These are phyloP conservation scores for Cicer bijugum DNA, from an alignment of 306 rosid genomes.

Conservation along the genomic window DNA sequence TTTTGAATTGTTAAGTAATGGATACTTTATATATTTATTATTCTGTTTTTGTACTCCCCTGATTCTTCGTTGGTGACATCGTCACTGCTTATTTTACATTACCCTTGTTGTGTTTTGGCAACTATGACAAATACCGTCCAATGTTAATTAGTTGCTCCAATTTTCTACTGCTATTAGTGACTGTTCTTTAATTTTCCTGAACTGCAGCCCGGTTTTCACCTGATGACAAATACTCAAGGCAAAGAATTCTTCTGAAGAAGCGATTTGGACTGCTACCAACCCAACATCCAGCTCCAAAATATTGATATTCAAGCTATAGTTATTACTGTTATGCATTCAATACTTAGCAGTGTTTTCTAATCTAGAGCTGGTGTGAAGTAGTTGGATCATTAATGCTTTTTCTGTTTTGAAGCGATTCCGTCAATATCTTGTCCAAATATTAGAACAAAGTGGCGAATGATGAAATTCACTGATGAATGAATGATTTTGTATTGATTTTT, in stretches of 20 bases:
- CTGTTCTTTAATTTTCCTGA: constrained; percentile 34
- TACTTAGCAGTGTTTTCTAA: constrained; percentile 14
- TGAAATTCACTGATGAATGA: constrained; percentile 18
- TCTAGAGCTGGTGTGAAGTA: constrained; percentile 14
- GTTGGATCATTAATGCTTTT: background rate
- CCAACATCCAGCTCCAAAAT: constrained; percentile 77
- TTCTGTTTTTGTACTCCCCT: background rate
- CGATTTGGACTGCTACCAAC: constrained; percentile 89
- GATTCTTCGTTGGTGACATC: background rate
- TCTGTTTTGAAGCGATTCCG: background rate
- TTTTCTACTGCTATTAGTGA: background rate
- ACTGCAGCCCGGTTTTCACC: constrained; percentile 95
- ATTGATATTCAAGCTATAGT: constrained; percentile 43
- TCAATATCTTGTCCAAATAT: background rate
- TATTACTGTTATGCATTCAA: background rate
- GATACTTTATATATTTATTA: background rate
- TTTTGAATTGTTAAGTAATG: background rate
- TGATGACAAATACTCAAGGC: constrained; percentile 82
- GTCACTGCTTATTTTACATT: background rate
- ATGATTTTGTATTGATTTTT: constrained; percentile 22
- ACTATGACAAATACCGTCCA: too few relatives aligned
- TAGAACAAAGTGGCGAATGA: constrained; percentile 6
- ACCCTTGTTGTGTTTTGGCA: too few relatives aligned
- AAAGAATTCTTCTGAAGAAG: constrained; percentile 84
- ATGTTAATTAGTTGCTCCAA: too few relatives aligned